Evolutionary conservation across 306 rosid species (phyloP), one percentile per base, ranked within the genome.

Genomic region (Quercus berberidifolia): DNA sequence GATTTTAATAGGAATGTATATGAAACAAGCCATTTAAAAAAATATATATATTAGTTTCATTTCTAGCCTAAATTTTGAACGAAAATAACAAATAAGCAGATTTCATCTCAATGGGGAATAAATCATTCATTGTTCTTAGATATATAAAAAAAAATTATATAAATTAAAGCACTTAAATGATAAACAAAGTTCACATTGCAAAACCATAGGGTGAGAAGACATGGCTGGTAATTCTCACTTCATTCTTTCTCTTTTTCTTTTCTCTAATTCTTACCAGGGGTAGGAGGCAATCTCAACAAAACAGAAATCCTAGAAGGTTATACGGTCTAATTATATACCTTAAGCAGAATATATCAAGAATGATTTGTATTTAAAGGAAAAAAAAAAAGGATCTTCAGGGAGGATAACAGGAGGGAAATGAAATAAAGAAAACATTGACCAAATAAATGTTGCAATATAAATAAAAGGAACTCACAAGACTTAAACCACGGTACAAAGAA

Each of bases 401-500:
- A 11, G 17, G 14, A 65, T 65, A 31, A 30, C 58, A 57, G 55
- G 13, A 46, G 18, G 72, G 31, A 59, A 80, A 63, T 63, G 12
- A 77, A 78, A 46, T 78, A 74, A 76, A 75, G 74, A 70, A 41
- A 56, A 6, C 30, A 41, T 14, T 28, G 73, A 72, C 11, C 63
- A 17, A 13, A 4, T 38, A 31, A 81, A 43, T 18, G 17, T 19
- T 26, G 70, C 49, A 71, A 62, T 57, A 17, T 57, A 46, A 76
- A 84, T 55, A 13, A 76, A 85, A 75, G 72, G 68, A 76, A 87
- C 98, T 84, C 80, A 95, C 99, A 76, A 95, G 94, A 83, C 99
- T 95, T 78, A 95, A 88, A 60, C 99, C 99, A 54, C 99, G 98
- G 83, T 95, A 95, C 78, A 95, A 79, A 76, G 99, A 90, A 57